Percentiles rank a stretch among this genome's conserved stretches.
Evolutionary conservation across 73 alveolate species (phyloP).

Genomic region (Paramecium biaurelia): DNA sequence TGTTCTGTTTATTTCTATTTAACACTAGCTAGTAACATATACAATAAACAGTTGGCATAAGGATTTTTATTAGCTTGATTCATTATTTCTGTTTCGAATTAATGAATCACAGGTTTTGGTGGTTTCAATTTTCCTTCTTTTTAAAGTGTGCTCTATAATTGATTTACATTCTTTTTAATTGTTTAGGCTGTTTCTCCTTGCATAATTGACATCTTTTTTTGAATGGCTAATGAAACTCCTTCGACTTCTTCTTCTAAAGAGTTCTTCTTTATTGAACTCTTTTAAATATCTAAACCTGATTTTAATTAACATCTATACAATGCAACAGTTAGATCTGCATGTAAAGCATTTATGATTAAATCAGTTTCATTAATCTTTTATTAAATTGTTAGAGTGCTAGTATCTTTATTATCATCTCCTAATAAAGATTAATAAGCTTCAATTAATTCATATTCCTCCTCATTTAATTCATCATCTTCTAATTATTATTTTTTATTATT

Average conservation of each 20-base stretch:
- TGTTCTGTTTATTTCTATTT: slow-evolving; percentile 71
- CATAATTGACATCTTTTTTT: slow-evolving; percentile 80
- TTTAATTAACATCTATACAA: slow-evolving; percentile 75
- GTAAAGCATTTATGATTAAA: slow-evolving; percentile 66
- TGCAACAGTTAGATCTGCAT: slow-evolving; percentile 70
- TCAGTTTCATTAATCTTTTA: slow-evolving; percentile 66
- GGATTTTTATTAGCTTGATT: slow-evolving; percentile 72
- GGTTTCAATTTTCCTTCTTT: slow-evolving; percentile 94
- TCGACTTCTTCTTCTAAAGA: slow-evolving; percentile 67
- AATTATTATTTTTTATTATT: slow-evolving; percentile 64
- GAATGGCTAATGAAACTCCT: slow-evolving; percentile 62
- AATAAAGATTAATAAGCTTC: slow-evolving; percentile 60
- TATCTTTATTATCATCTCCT: slow-evolving; percentile 77
- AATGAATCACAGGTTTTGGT: slow-evolving; percentile 82
- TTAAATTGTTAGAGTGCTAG: neutral
- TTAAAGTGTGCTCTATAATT: slow-evolving; percentile 82
- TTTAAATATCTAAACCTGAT: slow-evolving; percentile 49
- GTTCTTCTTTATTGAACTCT: slow-evolving; percentile 18
- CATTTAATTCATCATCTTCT: slow-evolving; percentile 89
- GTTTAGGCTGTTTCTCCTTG: slow-evolving; percentile 64
- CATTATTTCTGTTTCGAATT: slow-evolving; percentile 70
- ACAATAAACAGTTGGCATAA: slow-evolving; percentile 70
- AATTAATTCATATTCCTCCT: slow-evolving; percentile 89
- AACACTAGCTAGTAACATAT: slow-evolving; percentile 73
- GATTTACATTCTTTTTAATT: slow-evolving; percentile 77